phyloP scores from a whole-genome alignment of 495 filamentous ascomycete genomes.

The Podospora australis region DNA sequence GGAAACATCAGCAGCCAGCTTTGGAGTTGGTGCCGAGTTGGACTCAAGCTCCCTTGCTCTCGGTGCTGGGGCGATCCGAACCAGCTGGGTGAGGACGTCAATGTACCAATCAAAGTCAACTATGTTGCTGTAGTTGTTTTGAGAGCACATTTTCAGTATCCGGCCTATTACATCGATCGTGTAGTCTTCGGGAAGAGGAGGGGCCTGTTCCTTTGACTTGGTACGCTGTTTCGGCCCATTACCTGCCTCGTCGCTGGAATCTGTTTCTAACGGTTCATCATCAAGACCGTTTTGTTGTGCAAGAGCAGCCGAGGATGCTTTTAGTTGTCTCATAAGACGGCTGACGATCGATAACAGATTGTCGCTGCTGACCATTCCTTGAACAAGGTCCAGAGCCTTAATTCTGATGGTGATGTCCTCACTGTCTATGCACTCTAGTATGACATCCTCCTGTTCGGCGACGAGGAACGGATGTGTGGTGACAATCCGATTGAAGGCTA shows the following conservation, averaged over 20 bases:
- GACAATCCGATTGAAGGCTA: conserved; percentile 94
- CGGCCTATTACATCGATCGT: conserved; percentile 66
- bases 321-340: conserved; percentile 77
- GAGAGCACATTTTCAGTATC: conserved; percentile 86
- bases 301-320: conserved; percentile 38
- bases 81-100: conserved; percentile 70
- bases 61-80: conserved; percentile 58
- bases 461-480: conserved; percentile 79
- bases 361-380: conserved; percentile 83
- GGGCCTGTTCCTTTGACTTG: conserved; percentile 29
- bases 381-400: conserved; percentile 82
- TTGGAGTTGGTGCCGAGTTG: conserved; percentile 38
- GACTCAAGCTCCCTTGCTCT: conserved; percentile 25
- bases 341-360: conserved; percentile 78
- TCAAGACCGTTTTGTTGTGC: conserved; percentile 23
- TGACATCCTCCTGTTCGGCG: conserved; percentile 86
- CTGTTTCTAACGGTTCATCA: conserved; percentile 40
- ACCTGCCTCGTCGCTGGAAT: conserved; percentile 55
- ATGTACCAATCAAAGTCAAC: conserved; percentile 97
- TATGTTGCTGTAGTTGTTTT: conserved; percentile 77
- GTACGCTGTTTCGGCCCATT: conserved; percentile 32
- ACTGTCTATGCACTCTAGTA: conserved; percentile 92
- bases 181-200: conserved; percentile 72
- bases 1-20: conserved; percentile 46
- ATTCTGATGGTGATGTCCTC: conserved; percentile 92